phyloP scores from a whole-genome alignment of 139 green algal genomes.

The Chlamydomonas incerta region DNA sequence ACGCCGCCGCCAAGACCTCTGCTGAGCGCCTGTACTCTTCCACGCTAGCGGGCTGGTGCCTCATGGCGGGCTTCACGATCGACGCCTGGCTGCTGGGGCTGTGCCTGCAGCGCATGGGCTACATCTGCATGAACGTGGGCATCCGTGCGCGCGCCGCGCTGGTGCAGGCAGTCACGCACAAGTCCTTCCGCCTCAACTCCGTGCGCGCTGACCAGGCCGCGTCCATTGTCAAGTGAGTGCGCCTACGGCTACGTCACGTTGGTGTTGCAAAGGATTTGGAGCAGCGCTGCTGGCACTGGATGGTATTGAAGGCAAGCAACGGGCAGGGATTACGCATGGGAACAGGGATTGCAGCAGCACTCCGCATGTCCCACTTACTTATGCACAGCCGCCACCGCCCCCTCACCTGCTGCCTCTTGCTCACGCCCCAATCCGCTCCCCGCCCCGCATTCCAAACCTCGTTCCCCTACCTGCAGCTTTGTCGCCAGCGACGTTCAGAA shows the following conservation, averaged over 20 bases:
- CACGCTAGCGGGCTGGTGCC: conserved; percentile 49
- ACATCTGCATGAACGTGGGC: conserved; percentile 60
- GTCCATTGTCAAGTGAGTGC: conserved; percentile 48
- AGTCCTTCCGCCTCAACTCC: conserved; percentile 68
- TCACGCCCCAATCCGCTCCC: too few relatives aligned
- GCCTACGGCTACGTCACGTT: too few relatives aligned
- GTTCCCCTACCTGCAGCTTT: conserved; percentile 57
- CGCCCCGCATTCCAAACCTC: too few relatives aligned
- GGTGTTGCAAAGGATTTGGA: too few relatives aligned
- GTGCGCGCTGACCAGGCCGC: conserved; percentile 65
- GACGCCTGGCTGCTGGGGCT: conserved; percentile 58
- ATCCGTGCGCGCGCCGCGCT: conserved; percentile 65
- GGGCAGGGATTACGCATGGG: too few relatives aligned
- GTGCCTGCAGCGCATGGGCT: conserved; percentile 74
- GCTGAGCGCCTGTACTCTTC: conserved; percentile 26
- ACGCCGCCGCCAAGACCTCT: background rate
- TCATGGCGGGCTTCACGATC: conserved; percentile 51
- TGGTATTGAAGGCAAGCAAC: too few relatives aligned
- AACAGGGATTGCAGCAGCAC: too few relatives aligned
- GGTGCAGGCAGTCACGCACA: conserved; percentile 65
- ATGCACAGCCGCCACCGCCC: too few relatives aligned
- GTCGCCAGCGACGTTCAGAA: conserved; percentile 66
- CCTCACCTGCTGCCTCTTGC: too few relatives aligned
- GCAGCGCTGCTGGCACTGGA: too few relatives aligned
- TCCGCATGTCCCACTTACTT: too few relatives aligned